Conservation (phyloP, 257 asterid genomes). For the Cordia subcordata region DNA sequence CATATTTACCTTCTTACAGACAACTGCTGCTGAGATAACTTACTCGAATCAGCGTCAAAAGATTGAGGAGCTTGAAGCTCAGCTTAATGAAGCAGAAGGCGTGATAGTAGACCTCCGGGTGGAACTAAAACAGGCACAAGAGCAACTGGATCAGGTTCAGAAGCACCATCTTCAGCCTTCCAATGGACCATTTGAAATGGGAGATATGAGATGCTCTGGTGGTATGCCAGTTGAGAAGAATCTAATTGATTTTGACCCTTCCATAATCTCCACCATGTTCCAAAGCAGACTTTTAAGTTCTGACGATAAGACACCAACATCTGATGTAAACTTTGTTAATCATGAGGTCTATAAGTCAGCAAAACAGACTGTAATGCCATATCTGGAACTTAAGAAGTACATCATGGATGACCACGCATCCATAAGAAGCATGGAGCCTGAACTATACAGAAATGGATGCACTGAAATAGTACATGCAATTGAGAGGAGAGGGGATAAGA, state of each 20-base stretch:
- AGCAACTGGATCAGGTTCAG: constrained; percentile 36
- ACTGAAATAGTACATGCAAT: constrained; percentile 18
- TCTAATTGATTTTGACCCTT: constrained; percentile 16
- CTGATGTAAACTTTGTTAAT: not conserved
- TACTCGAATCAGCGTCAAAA: constrained; percentile 35
- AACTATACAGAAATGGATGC: constrained; percentile 24
- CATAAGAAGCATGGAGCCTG: constrained; percentile 16
- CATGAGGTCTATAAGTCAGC: constrained; percentile 12
- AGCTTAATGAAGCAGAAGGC: constrained; percentile 81
- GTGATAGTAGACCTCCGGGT: constrained; percentile 62
- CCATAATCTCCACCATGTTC: constrained; percentile 18
- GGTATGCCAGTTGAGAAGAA: constrained; percentile 2
- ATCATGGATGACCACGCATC: constrained; percentile 20
- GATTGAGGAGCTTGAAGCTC: constrained; percentile 60
- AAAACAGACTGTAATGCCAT: constrained; percentile 5
- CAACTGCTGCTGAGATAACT: constrained; percentile 37
- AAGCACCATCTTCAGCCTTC: constrained; percentile 16
- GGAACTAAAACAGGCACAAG: constrained; percentile 42
- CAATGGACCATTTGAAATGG: constrained; percentile 17
- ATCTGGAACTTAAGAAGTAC: constrained; percentile 14
- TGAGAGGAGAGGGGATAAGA: constrained; percentile 21
- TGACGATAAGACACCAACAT: constrained; percentile 11
- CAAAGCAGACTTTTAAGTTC: constrained; percentile 16
- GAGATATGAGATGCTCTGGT: constrained; percentile 2
- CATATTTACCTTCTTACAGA: constrained; percentile 32